Evolutionary conservation across 306 rosid species (phyloP).

Genomic region (Amphicarpaea edgeworthii): DNA sequence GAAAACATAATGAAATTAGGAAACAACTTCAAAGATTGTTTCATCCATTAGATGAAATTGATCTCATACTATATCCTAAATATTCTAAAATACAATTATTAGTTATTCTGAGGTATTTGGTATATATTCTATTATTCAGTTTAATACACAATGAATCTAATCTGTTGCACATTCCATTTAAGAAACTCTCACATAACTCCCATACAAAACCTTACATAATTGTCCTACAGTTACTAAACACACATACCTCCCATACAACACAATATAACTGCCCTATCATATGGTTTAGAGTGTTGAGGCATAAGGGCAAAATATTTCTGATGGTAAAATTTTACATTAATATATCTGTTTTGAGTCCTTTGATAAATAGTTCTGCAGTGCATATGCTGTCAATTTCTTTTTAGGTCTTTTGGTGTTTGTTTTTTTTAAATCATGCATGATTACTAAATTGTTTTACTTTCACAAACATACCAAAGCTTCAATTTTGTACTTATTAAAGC

Average conservation of each 20-base stretch:
- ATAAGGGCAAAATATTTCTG: neutral
- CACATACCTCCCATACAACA: neutral
- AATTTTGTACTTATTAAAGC: conserved; percentile 5
- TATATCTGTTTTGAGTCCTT: neutral
- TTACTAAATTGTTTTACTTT: conserved; percentile 14
- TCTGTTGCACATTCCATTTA: neutral
- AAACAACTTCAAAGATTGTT: neutral
- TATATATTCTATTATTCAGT: no score
- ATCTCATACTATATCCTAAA: neutral
- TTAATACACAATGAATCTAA: neutral
- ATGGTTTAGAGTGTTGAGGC: neutral
- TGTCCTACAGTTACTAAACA: neutral
- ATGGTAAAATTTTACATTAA: neutral
- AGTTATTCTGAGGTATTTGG: neutral
- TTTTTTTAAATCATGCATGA: neutral
- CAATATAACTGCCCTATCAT: neutral
- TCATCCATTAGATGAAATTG: conserved; percentile 14
- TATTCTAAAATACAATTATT: neutral
- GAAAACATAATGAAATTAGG: neutral
- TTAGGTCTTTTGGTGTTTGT: neutral
- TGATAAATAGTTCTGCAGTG: neutral
- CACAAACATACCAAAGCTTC: neutral
- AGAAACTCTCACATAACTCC: neutral
- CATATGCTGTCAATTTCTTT: neutral
- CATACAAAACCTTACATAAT: neutral